Evolutionary conservation across 352 stramenopile species (phyloP).

Genomic region (Phytophthora tentaculata): DNA sequence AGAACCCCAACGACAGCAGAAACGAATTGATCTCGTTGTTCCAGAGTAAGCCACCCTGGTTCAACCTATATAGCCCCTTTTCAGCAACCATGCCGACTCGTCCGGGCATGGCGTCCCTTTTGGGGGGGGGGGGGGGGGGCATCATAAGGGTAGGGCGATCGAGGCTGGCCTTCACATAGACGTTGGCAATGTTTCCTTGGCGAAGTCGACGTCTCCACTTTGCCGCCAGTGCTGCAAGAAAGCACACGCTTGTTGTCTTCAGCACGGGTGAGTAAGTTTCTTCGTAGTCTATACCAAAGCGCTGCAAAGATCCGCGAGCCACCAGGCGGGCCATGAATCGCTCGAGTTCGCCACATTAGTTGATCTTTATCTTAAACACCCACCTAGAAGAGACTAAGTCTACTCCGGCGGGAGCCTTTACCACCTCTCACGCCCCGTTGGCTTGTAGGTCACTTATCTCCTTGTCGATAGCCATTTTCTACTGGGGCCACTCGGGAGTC

Average conservation of each 20-base stretch:
- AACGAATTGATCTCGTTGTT: background rate
- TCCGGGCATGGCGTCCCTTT: background rate
- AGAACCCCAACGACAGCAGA: no score
- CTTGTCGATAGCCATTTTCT: background rate
- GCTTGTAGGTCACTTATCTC: background rate
- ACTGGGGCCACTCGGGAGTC: background rate
- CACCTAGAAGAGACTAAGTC: constrained; percentile 17
- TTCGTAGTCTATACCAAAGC: constrained; percentile 34
- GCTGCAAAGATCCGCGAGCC: constrained; percentile 15
- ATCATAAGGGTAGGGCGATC: constrained; percentile 2
- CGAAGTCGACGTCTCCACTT: background rate
- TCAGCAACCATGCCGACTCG: background rate
- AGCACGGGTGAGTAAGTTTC: constrained; percentile 25
- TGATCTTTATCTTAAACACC: constrained; percentile 39
- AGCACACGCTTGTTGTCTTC: constrained; percentile 2
- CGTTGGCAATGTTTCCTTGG: background rate
- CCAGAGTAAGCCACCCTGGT: background rate
- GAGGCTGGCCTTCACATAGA: background rate
- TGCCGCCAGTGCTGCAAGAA: background rate
- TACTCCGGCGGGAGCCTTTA: background rate
- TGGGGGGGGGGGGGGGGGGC: no score
- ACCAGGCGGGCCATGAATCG: constrained; percentile 32
- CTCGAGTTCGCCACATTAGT: constrained; percentile 28
- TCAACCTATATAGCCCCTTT: background rate
- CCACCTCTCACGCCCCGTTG: background rate